Evolutionary conservation across 2,329 filamentous ascomycete species (phyloP), one percentile per base, ranked within the genome.

Genomic region (Elsinoe necatrix): DNA sequence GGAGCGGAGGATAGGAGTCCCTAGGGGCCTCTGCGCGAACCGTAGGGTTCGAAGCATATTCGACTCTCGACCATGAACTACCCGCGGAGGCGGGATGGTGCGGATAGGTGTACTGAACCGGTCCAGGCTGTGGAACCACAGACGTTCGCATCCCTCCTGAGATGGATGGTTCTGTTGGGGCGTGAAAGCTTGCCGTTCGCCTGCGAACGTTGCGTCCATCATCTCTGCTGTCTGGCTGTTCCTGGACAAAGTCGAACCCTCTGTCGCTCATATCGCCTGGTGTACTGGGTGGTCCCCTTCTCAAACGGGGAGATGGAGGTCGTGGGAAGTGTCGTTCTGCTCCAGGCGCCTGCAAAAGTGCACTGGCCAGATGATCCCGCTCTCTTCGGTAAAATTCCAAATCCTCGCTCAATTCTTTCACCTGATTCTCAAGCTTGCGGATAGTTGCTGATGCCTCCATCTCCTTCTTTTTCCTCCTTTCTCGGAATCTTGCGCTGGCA

Each of bases 391-490:
- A 92, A 67, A 83, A 89, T 58, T 92, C 85, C 27, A 80, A 76
- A 64, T 90, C 84, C 37, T 80, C 80, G 57, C 79, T 73, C 58
- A 89, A 71, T n/a, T 89, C 83, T 50, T 84, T 80, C 55, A 85
- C 77, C 61, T 85, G 80, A 54, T 80, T 77, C 66, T 89, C 84
- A 55, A 92, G 74, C 62, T 83, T 81, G 52, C 86, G 77, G 61
- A 92, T 83, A 51, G 80, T 84, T 56, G 79, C 77, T 14, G 81
- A 81, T 57, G 85, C 85, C 68, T 89, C 85, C 63, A 81, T 81
- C 68, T 92, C 87, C 68, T 86, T 85, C 65, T 90, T 87, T 72
- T 95, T 95, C 66, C 89, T 84, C 59, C 90, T 80, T 66, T 84
- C 82, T 56, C 89, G 81, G 62, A 95, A 93, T 58, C 89, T 80